These are phyloP conservation scores for Mycoemilia scoparia DNA, from an alignment of 192 early-diverging fungal genomes.

Conservation along the genomic window DNA sequence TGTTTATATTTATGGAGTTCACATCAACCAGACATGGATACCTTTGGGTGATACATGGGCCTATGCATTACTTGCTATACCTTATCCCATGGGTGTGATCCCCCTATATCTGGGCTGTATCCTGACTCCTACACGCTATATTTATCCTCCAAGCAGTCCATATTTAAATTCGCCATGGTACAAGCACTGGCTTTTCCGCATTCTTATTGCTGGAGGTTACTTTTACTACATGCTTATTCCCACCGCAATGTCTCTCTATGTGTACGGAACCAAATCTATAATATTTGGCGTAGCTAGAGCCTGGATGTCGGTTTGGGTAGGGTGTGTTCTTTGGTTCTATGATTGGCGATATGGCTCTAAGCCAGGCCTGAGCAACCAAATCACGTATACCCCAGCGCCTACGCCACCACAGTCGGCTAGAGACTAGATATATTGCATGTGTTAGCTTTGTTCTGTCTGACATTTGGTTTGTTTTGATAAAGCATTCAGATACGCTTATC, in stretches of 20 bases:
- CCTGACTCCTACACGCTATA: constrained; percentile 8
- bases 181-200: constrained; percentile 4
- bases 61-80: constrained; percentile 15
- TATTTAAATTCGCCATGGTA: constrained; percentile 10
- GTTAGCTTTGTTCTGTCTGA: too few species aligned
- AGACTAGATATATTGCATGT: too few species aligned
- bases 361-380: too few species aligned
- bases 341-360: too few species aligned
- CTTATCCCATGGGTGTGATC: constrained; percentile 11
- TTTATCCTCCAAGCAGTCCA: constrained; percentile 8
- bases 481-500: too few species aligned
- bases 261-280: constrained; percentile 16
- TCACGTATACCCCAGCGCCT: too few species aligned
- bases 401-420: too few species aligned
- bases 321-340: constrained; percentile 1
- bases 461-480: too few species aligned
- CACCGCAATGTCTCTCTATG: constrained; percentile 12
- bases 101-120: constrained; percentile 22
- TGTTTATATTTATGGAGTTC: constrained; percentile 37
- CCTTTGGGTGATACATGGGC: constrained; percentile 26
- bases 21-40: constrained; percentile 21
- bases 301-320: constrained; percentile 10
- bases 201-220: constrained; percentile 7
- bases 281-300: constrained; percentile 14
- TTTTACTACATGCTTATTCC: constrained; percentile 10